Evolutionary conservation across 202 grass and related monocot genomes (phyloP), one percentile per base, ranked within the genome.

Genomic region (Hordeum pubiflorum): DNA sequence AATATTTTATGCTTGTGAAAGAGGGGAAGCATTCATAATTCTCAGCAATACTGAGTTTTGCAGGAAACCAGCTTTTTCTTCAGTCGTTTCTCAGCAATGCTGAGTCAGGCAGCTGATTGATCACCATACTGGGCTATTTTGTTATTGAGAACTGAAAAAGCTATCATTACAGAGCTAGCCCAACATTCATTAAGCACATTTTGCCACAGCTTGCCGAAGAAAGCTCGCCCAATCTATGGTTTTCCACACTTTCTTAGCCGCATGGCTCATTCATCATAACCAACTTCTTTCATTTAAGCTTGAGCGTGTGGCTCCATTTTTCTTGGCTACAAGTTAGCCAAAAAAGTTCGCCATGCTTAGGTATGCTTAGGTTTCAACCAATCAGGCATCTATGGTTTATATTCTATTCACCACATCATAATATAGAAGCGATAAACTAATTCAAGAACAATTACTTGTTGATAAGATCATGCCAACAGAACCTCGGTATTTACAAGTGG

Each of bases 391-490:
- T 46, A 66, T 80, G 12, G 12, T 67, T 83, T 55, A 63, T 22
- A 39, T n/a, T 73, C 12, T 41, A 33, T 63, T 65, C 69, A 80
- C 32, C 39, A 41, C 59, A 56, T 61, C 61, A 57, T 40, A 33
- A 46, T 39, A 66, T 64, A 79, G 50, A 77, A 82, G 12, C 55
- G 24, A 72, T 24, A 44, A 73, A 69, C 43, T 65, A 72, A 44
- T 72, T 78, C 50, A 58, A 73, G 50, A 86, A 68, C 23, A 65
- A 59, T 31, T 69, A 66, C 5, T 40, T 77, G 22, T 33, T 63
- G 73, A 43, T 63, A 23, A 44, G 12, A 77, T 56, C 58, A 74
- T 83, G 81, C 38, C 48, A 79, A 74, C 63, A 73, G 26, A 63
- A 44, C 39, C 9, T 27, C 40, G 12, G 69, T 27, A 60, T 72